Base-by-base conservation (phyloP, 495 filamentous ascomycete species). In the Xylaria scruposa region DNA sequence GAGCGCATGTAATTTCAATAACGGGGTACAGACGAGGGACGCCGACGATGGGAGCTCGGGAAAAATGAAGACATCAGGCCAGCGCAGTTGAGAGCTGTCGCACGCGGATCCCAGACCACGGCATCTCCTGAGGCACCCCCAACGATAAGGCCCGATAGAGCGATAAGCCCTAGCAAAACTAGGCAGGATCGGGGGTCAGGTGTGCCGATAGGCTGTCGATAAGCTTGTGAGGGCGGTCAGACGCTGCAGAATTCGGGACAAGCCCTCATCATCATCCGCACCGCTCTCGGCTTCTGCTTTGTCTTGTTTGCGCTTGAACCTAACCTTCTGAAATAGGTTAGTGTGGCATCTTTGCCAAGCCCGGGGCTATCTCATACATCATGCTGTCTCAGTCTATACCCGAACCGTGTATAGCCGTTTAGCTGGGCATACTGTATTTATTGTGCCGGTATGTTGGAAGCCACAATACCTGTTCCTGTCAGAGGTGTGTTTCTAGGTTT, bases 1-100 rank as follows among this genome's bases (percentile, higher is more conserved):
- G 33, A 7, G 49, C 5, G 47, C 31, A 64, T 53, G 47, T 2
- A 1, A 7, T 24, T 29, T 21, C 9, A 61, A 13, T 12, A 31
- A 71, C 17, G 46, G 24, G 19, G 17, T 56, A 56, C 0, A 72
- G 26, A 36, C 54, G 33, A 68, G 24, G 60, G 61, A 21, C 13
- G 49, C 29, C 33, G 36, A 64, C 31, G 21, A 56, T 64, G 47
- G 4, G 29, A 62, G 40, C 29, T 42, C 24, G 31, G 68, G 69
- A 13, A 26, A 71, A 65, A 71, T 42, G 59, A 46, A 49, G 60
- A 58, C 69, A 71, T 71, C 69, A n/a, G 61, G 58, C 49, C 49
- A 58, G 51, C 66, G 53, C 66, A 44, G 42, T 64, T 36, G 59
- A 70, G 67, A 70, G 67, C 42, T 70, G 68, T 64, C 66, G 66